Evolutionary conservation across 495 filamentous ascomycete genomes (phyloP).

Genomic region (Aspergillus conjunctus): DNA sequence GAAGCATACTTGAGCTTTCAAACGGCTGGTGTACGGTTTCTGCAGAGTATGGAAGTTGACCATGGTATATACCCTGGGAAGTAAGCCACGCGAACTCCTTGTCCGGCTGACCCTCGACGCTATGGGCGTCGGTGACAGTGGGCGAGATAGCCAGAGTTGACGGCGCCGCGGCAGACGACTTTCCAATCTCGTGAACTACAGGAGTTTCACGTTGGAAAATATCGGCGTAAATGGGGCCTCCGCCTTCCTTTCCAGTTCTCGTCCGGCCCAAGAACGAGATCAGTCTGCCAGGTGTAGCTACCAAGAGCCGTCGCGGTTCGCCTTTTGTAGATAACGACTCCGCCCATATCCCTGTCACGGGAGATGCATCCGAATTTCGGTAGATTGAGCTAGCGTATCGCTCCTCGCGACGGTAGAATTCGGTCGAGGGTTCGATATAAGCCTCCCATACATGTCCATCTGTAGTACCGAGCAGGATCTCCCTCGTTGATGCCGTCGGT

Average conservation of each 20-base stretch:
- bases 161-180: conserved; percentile 54
- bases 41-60: conserved; percentile 60
- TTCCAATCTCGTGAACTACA: conserved; percentile 65
- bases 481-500: conserved; percentile 91
- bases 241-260: conserved; percentile 76
- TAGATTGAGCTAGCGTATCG: conserved; percentile 83
- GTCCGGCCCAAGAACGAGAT: conserved; percentile 78
- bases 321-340: conserved; percentile 66
- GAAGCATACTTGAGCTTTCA: conserved; percentile 74
- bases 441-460: conserved; percentile 95
- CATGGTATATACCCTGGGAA: conserved; percentile 84
- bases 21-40: conserved; percentile 54
- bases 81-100: conserved; percentile 89
- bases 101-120: conserved; percentile 55
- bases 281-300: conserved; percentile 73
- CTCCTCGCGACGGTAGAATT: conserved; percentile 94
- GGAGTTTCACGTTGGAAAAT: conserved; percentile 87
- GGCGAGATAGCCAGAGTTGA: conserved; percentile 76
- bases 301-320: conserved; percentile 73
- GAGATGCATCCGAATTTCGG: conserved; percentile 71
- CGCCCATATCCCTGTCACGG: conserved; percentile 79
- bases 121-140: conserved; percentile 56
- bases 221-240: conserved; percentile 77
- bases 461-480: conserved; percentile 88
- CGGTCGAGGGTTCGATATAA: conserved; percentile 90